Conservation (phyloP, 2,329 filamentous ascomycete genomes). For the Phoma herbarum region DNA sequence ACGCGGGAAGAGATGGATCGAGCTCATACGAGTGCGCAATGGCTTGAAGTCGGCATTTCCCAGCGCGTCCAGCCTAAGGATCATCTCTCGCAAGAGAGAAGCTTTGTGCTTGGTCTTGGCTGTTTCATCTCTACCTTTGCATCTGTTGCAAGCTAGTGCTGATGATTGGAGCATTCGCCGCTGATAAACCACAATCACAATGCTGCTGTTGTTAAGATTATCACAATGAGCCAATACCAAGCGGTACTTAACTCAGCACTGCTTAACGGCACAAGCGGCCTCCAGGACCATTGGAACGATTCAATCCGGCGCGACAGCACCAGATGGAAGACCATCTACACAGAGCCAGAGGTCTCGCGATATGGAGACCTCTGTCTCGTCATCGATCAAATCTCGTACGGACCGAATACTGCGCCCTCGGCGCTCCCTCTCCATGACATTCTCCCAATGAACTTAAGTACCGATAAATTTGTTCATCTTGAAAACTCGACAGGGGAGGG, state of each 20-base stretch:
- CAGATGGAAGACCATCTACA: constrained; percentile 8
- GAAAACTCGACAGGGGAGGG: background rate
- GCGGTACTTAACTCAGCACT: background rate
- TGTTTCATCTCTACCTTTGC: constrained; percentile 46
- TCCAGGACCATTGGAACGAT: background rate
- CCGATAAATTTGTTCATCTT: background rate
- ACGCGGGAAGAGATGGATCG: constrained; percentile 31
- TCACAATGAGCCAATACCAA: background rate
- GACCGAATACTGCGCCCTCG: background rate
- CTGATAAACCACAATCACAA: background rate
- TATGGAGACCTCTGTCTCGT: background rate
- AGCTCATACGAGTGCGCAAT: constrained; percentile 42
- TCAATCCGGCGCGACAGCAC: constrained; percentile 24
- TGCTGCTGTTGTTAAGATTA: background rate
- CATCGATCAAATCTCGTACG: background rate
- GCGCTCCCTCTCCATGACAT: background rate
- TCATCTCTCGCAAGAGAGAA: constrained; percentile 12
- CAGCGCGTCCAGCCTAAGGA: constrained; percentile 51
- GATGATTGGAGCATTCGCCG: too few species aligned
- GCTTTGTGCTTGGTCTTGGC: constrained; percentile 24
- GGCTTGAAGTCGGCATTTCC: constrained; percentile 56
- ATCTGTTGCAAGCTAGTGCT: constrained; percentile 43
- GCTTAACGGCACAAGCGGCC: background rate
- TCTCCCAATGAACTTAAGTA: background rate
- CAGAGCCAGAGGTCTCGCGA: background rate